These are phyloP conservation scores for Calocybe indica DNA, from an alignment of 768 basidiomycete genomes.

Conservation along the genomic window DNA sequence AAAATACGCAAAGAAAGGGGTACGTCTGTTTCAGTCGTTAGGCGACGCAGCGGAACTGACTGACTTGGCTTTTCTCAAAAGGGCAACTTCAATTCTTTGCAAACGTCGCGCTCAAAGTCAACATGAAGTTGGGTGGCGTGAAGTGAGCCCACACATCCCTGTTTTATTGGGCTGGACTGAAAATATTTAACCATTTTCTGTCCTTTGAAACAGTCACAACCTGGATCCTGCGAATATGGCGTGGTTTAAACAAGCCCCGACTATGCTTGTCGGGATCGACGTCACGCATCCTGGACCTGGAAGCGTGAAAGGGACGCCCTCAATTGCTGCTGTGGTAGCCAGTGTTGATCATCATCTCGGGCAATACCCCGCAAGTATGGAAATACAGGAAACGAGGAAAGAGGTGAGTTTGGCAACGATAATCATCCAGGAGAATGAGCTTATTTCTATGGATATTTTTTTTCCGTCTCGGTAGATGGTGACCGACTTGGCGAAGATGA, in stretches of 20 bases:
- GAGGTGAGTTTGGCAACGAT: conserved; percentile 43
- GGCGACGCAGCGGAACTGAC: too few relatives aligned
- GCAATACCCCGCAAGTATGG: conserved; percentile 72
- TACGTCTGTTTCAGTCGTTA: conserved; percentile 20
- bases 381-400: conserved; percentile 67
- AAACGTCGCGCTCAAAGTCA: conserved; percentile 78
- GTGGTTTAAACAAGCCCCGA: conserved; percentile 55
- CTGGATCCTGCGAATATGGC: conserved; percentile 45
- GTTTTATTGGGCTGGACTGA: neutral
- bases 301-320: conserved; percentile 69
- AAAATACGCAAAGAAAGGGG: conserved; percentile 69
- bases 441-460: neutral
- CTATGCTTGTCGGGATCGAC: conserved; percentile 82
- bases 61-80: conserved; percentile 11
- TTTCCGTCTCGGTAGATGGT: conserved; percentile 58
- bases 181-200: neutral
- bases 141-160: conserved; percentile 40
- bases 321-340: conserved; percentile 82
- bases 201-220: conserved; percentile 27
- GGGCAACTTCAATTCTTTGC: conserved; percentile 70
- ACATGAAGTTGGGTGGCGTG: conserved; percentile 76
- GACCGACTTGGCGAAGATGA: conserved; percentile 57
- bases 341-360: conserved; percentile 58
- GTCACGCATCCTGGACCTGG: conserved; percentile 80
- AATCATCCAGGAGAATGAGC: neutral